phyloP scores from a whole-genome alignment of 371 early-diverging fungal genomes.

The Funneliformis caledonium region DNA sequence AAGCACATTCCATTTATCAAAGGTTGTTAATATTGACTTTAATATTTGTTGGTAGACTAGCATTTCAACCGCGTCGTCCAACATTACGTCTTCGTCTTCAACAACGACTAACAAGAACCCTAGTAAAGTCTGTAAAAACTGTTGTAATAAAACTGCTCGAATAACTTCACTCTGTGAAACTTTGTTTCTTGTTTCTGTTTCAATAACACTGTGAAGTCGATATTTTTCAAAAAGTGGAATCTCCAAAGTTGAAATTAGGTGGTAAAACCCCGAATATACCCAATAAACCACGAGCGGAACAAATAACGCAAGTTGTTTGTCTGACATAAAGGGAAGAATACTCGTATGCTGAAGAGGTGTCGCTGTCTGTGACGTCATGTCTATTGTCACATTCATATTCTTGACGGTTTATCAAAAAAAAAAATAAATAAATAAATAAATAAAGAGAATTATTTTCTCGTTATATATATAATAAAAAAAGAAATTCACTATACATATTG shows the following conservation, averaged over 20 bases:
- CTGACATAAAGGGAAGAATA: slow-evolving; percentile 56
- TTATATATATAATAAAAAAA: too few relatives aligned
- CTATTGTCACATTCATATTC: neutral
- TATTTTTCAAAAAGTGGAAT: slow-evolving; percentile 74
- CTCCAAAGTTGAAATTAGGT: slow-evolving; percentile 60
- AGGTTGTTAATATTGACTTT: neutral
- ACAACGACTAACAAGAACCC: slow-evolving; percentile 50
- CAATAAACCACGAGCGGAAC: slow-evolving; percentile 72
- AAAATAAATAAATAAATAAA: too few relatives aligned
- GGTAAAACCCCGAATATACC: slow-evolving; percentile 68
- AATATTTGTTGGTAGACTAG: slow-evolving; percentile 49
- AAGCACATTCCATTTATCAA: slow-evolving; percentile 33
- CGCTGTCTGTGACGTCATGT: neutral
- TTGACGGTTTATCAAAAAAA: neutral
- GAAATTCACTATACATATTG: too few relatives aligned
- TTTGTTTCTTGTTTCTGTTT: slow-evolving; percentile 64
- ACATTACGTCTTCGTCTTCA: slow-evolving; percentile 52
- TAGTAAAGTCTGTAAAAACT: slow-evolving; percentile 57
- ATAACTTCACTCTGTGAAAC: slow-evolving; percentile 62
- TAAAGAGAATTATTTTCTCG: too few relatives aligned
- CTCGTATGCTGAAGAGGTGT: slow-evolving; percentile 36
- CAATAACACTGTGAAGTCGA: slow-evolving; percentile 69
- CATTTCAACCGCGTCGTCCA: slow-evolving; percentile 52
- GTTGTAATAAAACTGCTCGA: slow-evolving; percentile 61
- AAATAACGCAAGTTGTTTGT: slow-evolving; percentile 62